Conservation (phyloP, 164 flowering plant species). For the Stephania cephalantha region DNA sequence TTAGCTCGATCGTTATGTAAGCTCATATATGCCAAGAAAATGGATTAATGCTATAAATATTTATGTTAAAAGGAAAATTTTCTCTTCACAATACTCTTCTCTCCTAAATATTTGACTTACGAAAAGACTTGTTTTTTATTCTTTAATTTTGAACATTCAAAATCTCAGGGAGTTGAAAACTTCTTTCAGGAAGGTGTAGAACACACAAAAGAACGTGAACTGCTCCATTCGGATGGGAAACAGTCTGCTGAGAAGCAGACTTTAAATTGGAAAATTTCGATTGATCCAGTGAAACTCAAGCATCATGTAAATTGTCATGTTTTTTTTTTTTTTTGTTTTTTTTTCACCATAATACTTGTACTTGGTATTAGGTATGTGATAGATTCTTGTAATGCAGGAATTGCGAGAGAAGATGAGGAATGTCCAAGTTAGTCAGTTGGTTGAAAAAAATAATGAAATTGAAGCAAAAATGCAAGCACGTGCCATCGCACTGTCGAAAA, state of each 20-base stretch:
- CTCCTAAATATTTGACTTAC: neutral
- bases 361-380: slow-evolving; percentile 13
- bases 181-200: slow-evolving; percentile 18
- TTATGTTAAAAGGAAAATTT: neutral
- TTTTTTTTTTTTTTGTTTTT: neutral
- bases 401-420: slow-evolving; percentile 53
- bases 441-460: slow-evolving; percentile 40
- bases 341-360: neutral
- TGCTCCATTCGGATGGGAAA: slow-evolving; percentile 17
- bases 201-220: slow-evolving; percentile 17
- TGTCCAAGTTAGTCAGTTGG: slow-evolving; percentile 42
- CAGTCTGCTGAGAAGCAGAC: slow-evolving; percentile 24
- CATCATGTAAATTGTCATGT: slow-evolving; percentile 48
- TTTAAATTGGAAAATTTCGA: slow-evolving; percentile 19
- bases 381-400: slow-evolving; percentile 32
- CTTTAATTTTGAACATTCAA: neutral
- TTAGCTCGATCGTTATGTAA: neutral
- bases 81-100: neutral
- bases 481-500: slow-evolving; percentile 52
- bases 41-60: neutral
- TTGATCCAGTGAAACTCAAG: slow-evolving; percentile 57
- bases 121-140: neutral
- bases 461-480: slow-evolving; percentile 45
- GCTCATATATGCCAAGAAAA: neutral
- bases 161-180: slow-evolving; percentile 23